These are phyloP conservation scores for Verruconis gallopava DNA, from an alignment of 2,329 filamentous ascomycete species.

Conservation along the genomic window DNA sequence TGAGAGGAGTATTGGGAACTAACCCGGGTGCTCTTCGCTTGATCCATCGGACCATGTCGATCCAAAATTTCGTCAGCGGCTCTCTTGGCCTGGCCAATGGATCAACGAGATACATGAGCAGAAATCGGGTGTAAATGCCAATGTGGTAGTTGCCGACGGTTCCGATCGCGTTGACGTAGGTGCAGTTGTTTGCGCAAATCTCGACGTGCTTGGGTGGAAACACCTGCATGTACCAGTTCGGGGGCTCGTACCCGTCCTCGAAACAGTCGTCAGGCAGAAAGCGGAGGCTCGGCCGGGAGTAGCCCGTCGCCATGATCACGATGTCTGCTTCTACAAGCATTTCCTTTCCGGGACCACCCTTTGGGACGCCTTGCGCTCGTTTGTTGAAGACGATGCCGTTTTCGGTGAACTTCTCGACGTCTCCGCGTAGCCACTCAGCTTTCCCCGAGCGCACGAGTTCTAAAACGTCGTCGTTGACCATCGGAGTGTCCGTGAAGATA, in stretches of 20 bases:
- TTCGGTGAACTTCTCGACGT: constrained; percentile 54
- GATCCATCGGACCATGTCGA: constrained; percentile 64
- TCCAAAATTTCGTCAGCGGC: constrained; percentile 69
- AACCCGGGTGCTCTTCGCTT: constrained; percentile 56
- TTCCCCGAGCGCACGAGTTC: constrained; percentile 57
- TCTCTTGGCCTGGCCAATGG: constrained; percentile 59
- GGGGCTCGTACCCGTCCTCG: constrained; percentile 58
- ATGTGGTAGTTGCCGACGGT: constrained; percentile 82
- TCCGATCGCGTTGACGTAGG: constrained; percentile 68
- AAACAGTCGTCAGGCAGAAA: constrained; percentile 68
- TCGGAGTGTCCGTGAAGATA: constrained; percentile 72
- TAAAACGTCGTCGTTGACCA: constrained; percentile 77
- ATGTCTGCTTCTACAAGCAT: constrained; percentile 59
- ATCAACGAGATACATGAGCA: constrained; percentile 77
- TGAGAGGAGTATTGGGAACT: not conserved
- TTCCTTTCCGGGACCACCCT: constrained; percentile 58
- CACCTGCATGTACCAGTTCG: constrained; percentile 80
- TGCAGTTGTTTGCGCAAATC: constrained; percentile 72
- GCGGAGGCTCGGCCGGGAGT: constrained; percentile 55
- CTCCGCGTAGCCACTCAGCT: constrained; percentile 69
- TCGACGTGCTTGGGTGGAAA: constrained; percentile 65
- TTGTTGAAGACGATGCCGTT: constrained; percentile 58
- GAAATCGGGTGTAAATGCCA: constrained; percentile 73
- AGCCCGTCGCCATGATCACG: constrained; percentile 74
- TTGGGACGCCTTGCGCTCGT: constrained; percentile 57